Percentiles rank a stretch among this genome's conserved stretches.
phyloP scores from a whole-genome alignment of 345 rosid species.

The Populus nigra region DNA sequence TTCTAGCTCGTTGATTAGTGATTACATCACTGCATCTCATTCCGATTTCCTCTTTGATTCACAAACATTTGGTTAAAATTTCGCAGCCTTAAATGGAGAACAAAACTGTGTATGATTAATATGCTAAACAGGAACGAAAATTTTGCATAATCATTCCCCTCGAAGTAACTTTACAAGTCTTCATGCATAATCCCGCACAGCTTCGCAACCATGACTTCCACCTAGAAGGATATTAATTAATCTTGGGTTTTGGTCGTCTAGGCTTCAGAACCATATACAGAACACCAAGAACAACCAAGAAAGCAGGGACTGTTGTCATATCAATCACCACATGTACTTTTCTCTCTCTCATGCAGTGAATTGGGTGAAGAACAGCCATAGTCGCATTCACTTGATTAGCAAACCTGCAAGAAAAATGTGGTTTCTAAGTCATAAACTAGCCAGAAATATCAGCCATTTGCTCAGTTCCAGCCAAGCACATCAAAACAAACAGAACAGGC shows the following conservation, averaged over 20 bases:
- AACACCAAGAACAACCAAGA: slow-evolving; percentile 56
- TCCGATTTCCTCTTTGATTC: neutral
- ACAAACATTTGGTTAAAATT: neutral
- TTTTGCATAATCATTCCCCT: neutral
- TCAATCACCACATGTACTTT: slow-evolving; percentile 69
- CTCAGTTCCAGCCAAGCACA: neutral
- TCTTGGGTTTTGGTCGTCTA: slow-evolving; percentile 81
- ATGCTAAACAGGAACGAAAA: neutral
- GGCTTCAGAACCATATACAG: slow-evolving; percentile 72
- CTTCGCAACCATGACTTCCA: neutral
- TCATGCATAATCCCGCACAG: slow-evolving; percentile 37
- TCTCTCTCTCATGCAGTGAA: slow-evolving; percentile 84
- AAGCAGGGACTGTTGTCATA: slow-evolving; percentile 82
- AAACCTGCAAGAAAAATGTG: slow-evolving; percentile 49
- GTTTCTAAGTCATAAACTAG: neutral
- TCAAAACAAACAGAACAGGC: neutral
- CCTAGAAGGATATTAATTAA: slow-evolving; percentile 45
- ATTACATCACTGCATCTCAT: neutral
- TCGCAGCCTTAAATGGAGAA: neutral
- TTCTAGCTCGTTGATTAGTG: neutral
- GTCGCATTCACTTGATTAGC: slow-evolving; percentile 77
- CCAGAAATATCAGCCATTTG: neutral
- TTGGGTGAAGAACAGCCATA: slow-evolving; percentile 66
- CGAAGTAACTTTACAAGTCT: slow-evolving; percentile 22
- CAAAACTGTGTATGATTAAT: neutral